Conservation (phyloP, 208 protist genomes). For the Leishmania aethiopica region DNA sequence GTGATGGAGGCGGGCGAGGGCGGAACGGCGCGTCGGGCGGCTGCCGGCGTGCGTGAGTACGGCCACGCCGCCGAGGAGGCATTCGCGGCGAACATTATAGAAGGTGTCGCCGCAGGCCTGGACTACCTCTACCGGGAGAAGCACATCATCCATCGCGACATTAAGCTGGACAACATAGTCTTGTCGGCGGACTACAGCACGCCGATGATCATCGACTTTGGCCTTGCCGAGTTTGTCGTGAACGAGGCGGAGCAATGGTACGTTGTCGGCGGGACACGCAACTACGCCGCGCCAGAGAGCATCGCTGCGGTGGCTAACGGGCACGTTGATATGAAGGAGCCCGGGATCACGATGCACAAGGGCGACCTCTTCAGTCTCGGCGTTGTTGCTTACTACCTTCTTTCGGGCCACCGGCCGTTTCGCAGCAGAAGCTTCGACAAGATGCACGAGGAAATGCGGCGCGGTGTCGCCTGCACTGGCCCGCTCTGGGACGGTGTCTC, state of each 20-base stretch:
- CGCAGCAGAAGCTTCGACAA: slow-evolving; percentile 33
- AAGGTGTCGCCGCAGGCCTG: slow-evolving; percentile 58
- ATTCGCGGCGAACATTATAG: slow-evolving; percentile 63
- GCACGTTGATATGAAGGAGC: slow-evolving; percentile 36
- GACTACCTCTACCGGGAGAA: slow-evolving; percentile 71
- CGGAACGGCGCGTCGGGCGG: slow-evolving; percentile 54
- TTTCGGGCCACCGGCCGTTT: slow-evolving; percentile 49
- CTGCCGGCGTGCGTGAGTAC: slow-evolving; percentile 39
- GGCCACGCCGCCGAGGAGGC: slow-evolving; percentile 42
- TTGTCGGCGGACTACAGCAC: slow-evolving; percentile 60
- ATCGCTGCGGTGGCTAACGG: slow-evolving; percentile 42
- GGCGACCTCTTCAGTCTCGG: slow-evolving; percentile 83
- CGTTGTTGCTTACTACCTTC: slow-evolving; percentile 65
- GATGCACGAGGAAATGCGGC: slow-evolving; percentile 41
- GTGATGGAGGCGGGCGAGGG: slow-evolving; percentile 83
- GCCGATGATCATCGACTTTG: slow-evolving; percentile 88
- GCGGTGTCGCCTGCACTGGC: slow-evolving; percentile 48
- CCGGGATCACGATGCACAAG: slow-evolving; percentile 51
- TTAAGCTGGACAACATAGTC: slow-evolving; percentile 90
- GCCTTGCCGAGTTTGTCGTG: slow-evolving; percentile 64
- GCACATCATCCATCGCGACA: slow-evolving; percentile 80
- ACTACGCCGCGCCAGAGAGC: slow-evolving; percentile 80
- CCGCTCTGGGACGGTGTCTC: slow-evolving; percentile 53
- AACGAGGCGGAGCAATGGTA: slow-evolving; percentile 27
- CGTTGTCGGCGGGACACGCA: slow-evolving; percentile 50